Base-by-base conservation (phyloP, 1,284 basidiomycete species). In the Malassezia obtusa region DNA sequence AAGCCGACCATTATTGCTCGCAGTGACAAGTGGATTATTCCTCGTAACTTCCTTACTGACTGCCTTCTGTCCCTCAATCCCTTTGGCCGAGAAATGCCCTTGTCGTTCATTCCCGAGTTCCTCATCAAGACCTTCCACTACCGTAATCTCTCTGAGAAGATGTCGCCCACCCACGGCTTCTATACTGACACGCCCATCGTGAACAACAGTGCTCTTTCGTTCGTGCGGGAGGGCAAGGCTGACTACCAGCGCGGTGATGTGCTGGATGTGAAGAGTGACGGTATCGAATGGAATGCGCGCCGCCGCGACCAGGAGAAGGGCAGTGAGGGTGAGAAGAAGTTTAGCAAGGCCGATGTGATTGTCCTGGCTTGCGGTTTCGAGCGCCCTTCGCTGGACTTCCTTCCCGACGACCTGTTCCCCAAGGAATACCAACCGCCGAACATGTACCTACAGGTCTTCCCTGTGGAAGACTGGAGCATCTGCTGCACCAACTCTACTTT, bases 361-460 rank as follows among this genome's bases (percentile, higher is more conserved):
- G 79, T 84, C 9, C 71, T 84, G 19, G 82, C 83, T 3, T 82
- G 81, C 2, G 82, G 82, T 1, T 84, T 81, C 66, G 75, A 81
- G 62, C 77, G 78, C 39, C 82, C 82, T 0, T 71, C 74, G n/a
- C 65, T 82, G 33, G 77, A 78, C 41, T 83, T 84, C 65, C 64
- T 83, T 50, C 77, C 79, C 8, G 56, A 78, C 2, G 78, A 82
- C n/a, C 67, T 84, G 39, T 84, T 84, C 75, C 82, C 82, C 0
- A 78, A 80, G 45, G 78, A 76, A 15, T 82, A 82, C 61, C 6
- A 33, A 21, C 40, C 39, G 2, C 81, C 82, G 24, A 79, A 82
- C 57, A 68, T 83, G 60, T 83, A 83, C 60, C 75, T 83, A 19
- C 82, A 83, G 59, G 82, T 81, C 56, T 83, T 84, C 75, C 77